These are phyloP conservation scores for Spiromastix sp. DNA, from an alignment of 2,329 filamentous ascomycete genomes.

Conservation along the genomic window DNA sequence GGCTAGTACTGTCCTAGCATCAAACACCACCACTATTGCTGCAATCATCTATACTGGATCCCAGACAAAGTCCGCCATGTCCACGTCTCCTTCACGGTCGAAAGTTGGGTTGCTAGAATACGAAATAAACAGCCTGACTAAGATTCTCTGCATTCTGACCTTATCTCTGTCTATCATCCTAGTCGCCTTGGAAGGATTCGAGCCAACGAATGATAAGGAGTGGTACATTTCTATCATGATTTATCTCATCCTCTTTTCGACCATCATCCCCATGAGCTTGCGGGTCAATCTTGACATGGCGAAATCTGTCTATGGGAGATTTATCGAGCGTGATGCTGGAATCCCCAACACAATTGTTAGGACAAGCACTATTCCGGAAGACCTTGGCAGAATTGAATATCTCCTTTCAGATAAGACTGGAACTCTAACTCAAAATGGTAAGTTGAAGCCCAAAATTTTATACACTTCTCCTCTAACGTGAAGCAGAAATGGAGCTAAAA, in stretches of 20 bases:
- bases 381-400: constrained; percentile 91
- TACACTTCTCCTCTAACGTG: constrained; percentile 15
- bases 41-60: constrained; percentile 91
- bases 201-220: constrained; percentile 38
- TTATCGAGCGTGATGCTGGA: constrained; percentile 82
- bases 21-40: constrained; percentile 77
- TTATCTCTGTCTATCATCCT: constrained; percentile 76
- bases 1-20: constrained; percentile 96
- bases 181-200: constrained; percentile 77
- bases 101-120: constrained; percentile 90
- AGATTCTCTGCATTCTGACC: constrained; percentile 86
- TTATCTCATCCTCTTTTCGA: constrained; percentile 98
- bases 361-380: constrained; percentile 95
- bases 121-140: constrained; percentile 94
- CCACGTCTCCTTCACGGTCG: constrained; percentile 80
- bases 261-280: constrained; percentile 93
- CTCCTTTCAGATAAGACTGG: constrained; percentile 94
- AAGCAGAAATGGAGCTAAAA: constrained; percentile 84
- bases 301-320: constrained; percentile 90
- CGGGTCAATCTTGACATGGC: constrained; percentile 96
- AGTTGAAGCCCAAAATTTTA: constrained; percentile 11
- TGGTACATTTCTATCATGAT: constrained; percentile 98
- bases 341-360: constrained; percentile 89
- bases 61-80: constrained; percentile 86
- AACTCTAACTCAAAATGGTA: constrained; percentile 85